Evolutionary conservation across 169 alveolate species (phyloP), one percentile per base, ranked within the genome.

Genomic region (Cryptosporidium ryanae): DNA sequence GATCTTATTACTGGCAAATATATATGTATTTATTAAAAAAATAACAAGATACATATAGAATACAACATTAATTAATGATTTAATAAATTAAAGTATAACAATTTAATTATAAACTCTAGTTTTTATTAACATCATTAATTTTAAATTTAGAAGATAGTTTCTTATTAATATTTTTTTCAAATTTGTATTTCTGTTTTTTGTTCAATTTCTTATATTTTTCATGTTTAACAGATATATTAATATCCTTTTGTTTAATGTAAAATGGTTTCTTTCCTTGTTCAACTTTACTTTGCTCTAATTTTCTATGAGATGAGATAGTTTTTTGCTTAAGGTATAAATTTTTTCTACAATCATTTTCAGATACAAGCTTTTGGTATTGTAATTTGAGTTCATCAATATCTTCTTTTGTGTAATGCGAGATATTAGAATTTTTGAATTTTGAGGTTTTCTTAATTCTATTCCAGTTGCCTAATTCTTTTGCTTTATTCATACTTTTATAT

Each of bases 391-490:
- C 6, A 8, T 59, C 71, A 43, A 59, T 59, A 32, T 76, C 71
- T n/a, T 76, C 87, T 38, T 55, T 25, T 21, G 87, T 76, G 10
- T 57, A 31, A 34, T 76, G 70, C 13, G n/a, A 38, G 21, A 76
- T 49, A 44, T 38, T 43, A 2, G 87, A 76, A 46, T 76, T 76
- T 59, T 61, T 76, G 49, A 76, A 76, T 61, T 55, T 38, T 1
- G 76, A 32, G n/a, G 52, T 32, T 44, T 76, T 76, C 46, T 55
- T 76, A 29, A 57, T 61, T 46, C 59, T 76, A 43, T 31, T 38
- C 87, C 87, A 76, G 10, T 67, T 76, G 21, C 87, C 87, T 38
- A 61, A 48, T 76, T 76, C 64, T 44, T 76, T 76, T 10, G 76
- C 57, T 43, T 55, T 76, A 0, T n/a, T 61, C 87, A 76, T 76